These are phyloP conservation scores for Ophiostoma sp. DNA, from an alignment of 2,329 filamentous ascomycete genomes.

Conservation along the genomic window DNA sequence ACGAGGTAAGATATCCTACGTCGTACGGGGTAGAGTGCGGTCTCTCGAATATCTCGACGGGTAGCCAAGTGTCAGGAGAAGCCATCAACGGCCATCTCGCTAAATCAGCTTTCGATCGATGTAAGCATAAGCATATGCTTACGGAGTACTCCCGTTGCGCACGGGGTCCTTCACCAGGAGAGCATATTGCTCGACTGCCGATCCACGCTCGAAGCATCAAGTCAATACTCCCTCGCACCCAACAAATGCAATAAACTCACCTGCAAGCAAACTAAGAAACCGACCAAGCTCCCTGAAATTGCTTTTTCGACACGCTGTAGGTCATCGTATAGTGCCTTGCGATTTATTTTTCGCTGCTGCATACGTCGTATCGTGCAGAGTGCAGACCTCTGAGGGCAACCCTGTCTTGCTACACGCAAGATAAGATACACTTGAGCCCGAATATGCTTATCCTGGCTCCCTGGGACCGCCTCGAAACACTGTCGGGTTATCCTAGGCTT, in stretches of 20 bases:
- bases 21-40: too few relatives aligned
- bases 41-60: too few relatives aligned
- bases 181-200: constrained; percentile 3
- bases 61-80: too few relatives aligned
- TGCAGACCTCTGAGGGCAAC: too few relatives aligned
- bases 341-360: too few relatives aligned
- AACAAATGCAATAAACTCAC: constrained; percentile 4
- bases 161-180: not conserved
- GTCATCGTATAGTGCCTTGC: not conserved
- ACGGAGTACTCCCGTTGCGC: not conserved
- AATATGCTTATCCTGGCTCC: not conserved
- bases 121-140: too few relatives aligned
- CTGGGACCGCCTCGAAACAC: constrained; percentile 1
- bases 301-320: constrained; percentile 2
- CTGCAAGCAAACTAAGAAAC: not conserved
- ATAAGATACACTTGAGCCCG: constrained; percentile 1
- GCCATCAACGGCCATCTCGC: too few relatives aligned
- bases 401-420: too few relatives aligned
- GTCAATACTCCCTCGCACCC: constrained; percentile 8
- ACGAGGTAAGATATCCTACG: too few relatives aligned
- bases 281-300: constrained; percentile 3
- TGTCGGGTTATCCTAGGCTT: not conserved
- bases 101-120: too few relatives aligned
- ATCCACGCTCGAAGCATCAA: not conserved
- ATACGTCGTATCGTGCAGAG: too few relatives aligned